Percentiles rank a stretch among this genome's conserved stretches.
Evolutionary conservation across 2,329 filamentous ascomycete species (phyloP).

Genomic region (Verticillium zaregamsianum): DNA sequence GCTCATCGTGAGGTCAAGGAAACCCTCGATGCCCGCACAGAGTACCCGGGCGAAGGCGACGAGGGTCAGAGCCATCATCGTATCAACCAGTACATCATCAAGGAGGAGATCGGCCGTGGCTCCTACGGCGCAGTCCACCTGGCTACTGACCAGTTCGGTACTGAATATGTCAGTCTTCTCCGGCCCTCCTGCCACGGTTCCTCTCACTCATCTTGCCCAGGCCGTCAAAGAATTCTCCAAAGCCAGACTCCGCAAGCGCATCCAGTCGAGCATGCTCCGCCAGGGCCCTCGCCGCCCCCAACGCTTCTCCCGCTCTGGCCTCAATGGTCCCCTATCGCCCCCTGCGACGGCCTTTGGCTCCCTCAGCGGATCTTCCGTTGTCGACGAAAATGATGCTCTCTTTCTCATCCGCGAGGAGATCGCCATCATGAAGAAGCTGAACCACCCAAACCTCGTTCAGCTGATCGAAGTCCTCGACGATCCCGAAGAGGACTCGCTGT

Average conservation of each 20-base stretch:
- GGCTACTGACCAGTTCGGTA: slow-evolving; percentile 83
- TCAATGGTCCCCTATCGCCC: slow-evolving; percentile 17
- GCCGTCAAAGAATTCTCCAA: slow-evolving; percentile 98
- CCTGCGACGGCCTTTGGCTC: slow-evolving; percentile 1
- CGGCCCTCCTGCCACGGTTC: slow-evolving; percentile 1
- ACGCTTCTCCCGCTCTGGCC: slow-evolving; percentile 23
- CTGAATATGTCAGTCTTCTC: slow-evolving; percentile 73
- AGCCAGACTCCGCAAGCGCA: slow-evolving; percentile 79
- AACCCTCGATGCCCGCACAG: slow-evolving; percentile 84
- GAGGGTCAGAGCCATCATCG: slow-evolving; percentile 78
- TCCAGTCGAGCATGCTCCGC: slow-evolving; percentile 80
- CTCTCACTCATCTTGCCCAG: slow-evolving; percentile 40
- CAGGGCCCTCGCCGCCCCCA: slow-evolving; percentile 44
- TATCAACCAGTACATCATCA: slow-evolving; percentile 93
- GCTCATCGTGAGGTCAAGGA: slow-evolving; percentile 64
- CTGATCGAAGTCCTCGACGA: slow-evolving; percentile 94
- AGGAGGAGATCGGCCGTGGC: slow-evolving; percentile 92
- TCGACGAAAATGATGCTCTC: slow-evolving; percentile 65
- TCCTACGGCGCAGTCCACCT: slow-evolving; percentile 93
- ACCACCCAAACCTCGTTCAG: slow-evolving; percentile 90
- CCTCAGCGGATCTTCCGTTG: neutral
- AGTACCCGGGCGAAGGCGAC: slow-evolving; percentile 79
- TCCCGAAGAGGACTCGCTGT: slow-evolving; percentile 89
- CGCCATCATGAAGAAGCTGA: slow-evolving; percentile 97
- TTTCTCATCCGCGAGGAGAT: slow-evolving; percentile 93